These are phyloP conservation scores for Colletotrichum sidae DNA, from an alignment of 2,329 filamentous ascomycete species.

Conservation along the genomic window DNA sequence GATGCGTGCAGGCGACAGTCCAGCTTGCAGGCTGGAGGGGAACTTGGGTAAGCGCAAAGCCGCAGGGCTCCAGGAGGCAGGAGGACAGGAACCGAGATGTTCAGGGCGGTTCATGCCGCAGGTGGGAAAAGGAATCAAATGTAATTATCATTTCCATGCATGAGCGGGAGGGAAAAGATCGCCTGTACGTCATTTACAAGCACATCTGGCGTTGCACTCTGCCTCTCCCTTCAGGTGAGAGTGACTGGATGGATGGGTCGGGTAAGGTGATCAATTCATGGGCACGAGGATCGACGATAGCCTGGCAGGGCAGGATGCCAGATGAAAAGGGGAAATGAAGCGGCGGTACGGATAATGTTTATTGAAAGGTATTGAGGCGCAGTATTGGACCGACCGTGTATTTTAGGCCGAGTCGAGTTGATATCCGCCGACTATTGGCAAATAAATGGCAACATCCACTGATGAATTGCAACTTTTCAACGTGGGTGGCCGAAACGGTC, in stretches of 20 bases:
- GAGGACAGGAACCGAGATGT: too few species aligned
- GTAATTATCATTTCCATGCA: constrained; percentile 15
- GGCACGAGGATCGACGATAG: too few species aligned
- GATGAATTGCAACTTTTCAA: neutral
- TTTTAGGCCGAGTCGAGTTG: constrained; percentile 1
- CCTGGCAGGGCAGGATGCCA: too few species aligned
- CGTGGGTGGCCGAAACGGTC: too few species aligned
- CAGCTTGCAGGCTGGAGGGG: neutral
- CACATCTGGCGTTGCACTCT: neutral
- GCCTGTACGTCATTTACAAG: constrained; percentile 14
- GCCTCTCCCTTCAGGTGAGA: too few species aligned
- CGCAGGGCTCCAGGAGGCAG: too few species aligned
- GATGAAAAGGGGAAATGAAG: too few species aligned
- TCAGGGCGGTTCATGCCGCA: constrained; percentile 19
- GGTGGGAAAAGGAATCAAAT: constrained; percentile 13
- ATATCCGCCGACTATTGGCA: neutral
- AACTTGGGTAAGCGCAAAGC: constrained; percentile 3
- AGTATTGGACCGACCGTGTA: neutral
- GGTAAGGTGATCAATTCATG: too few species aligned
- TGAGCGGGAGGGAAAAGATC: neutral
- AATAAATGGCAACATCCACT: neutral
- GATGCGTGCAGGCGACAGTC: constrained; percentile 3
- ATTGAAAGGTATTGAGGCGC: too few species aligned
- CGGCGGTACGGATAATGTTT: too few species aligned
- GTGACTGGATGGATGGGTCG: too few species aligned